Evolutionary conservation across 2,329 filamentous ascomycete species (phyloP).

Genomic region (Penicillium sp.): DNA sequence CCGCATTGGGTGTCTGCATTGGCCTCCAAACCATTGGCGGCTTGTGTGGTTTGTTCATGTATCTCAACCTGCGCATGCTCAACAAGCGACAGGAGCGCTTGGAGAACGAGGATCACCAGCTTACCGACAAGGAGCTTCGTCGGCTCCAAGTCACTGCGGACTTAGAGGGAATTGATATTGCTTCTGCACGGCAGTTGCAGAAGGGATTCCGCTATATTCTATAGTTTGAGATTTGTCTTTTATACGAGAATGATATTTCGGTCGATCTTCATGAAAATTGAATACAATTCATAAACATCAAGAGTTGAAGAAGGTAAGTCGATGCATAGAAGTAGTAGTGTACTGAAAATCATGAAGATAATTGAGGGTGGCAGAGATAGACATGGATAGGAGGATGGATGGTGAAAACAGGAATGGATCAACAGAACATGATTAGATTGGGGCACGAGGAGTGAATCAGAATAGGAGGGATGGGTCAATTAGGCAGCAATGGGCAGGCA

Average conservation of each 20-base stretch:
- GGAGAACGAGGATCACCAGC: conserved; percentile 48
- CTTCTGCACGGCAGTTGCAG: conserved; percentile 51
- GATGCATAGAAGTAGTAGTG: neutral
- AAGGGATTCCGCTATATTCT: conserved; percentile 57
- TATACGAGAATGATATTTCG: neutral
- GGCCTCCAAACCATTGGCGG: conserved; percentile 39
- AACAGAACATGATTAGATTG: neutral
- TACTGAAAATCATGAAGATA: neutral
- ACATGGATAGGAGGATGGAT: neutral
- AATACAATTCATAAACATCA: neutral
- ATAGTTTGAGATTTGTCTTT: conserved; percentile 18
- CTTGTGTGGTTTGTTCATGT: conserved; percentile 37
- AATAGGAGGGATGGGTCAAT: no score
- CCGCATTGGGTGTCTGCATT: conserved; percentile 46
- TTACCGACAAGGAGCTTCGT: conserved; percentile 50
- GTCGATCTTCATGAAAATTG: neutral
- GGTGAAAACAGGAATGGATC: neutral
- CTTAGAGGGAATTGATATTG: conserved; percentile 52
- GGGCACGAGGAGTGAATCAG: neutral
- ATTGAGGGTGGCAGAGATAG: neutral
- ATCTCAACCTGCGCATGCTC: conserved; percentile 43
- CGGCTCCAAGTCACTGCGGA: conserved; percentile 53
- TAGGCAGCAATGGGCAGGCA: no score
- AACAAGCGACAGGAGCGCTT: conserved; percentile 53
- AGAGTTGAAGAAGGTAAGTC: neutral